Evolutionary conservation across 1,284 basidiomycete genomes (phyloP).

Genomic region (Ceratobasidium sp.): DNA sequence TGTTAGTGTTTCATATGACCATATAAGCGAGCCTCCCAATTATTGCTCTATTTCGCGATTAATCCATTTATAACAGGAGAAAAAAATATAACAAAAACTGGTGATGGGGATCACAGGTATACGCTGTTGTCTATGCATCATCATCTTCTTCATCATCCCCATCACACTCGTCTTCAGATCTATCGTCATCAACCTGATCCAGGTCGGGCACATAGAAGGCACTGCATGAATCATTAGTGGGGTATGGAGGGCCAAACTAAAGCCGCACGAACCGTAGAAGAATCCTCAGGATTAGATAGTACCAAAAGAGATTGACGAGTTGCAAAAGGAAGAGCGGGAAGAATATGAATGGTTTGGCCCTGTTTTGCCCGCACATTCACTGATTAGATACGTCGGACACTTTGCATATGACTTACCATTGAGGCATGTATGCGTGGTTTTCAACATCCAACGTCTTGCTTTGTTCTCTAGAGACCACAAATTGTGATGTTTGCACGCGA

Average conservation of each 20-base stretch:
- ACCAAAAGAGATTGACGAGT: slow-evolving; percentile 90
- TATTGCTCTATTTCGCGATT: too few relatives aligned
- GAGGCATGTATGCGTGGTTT: slow-evolving; percentile 72
- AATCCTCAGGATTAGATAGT: slow-evolving; percentile 80
- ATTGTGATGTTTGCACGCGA: background rate
- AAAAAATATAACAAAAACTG: too few relatives aligned
- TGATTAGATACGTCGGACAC: too few relatives aligned
- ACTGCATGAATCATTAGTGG: background rate
- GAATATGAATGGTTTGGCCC: slow-evolving; percentile 70
- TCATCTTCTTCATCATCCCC: slow-evolving; percentile 45
- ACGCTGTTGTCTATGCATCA: background rate
- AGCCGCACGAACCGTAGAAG: slow-evolving; percentile 56
- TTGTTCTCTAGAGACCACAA: slow-evolving; percentile 57
- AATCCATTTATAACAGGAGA: too few relatives aligned
- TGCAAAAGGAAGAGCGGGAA: slow-evolving; percentile 77
- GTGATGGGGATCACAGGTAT: too few relatives aligned
- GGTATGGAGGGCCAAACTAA: background rate
- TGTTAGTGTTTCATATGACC: too few relatives aligned
- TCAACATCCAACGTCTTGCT: slow-evolving; percentile 61
- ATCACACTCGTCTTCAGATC: slow-evolving; percentile 56
- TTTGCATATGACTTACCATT: too few relatives aligned
- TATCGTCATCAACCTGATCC: slow-evolving; percentile 51
- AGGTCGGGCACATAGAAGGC: slow-evolving; percentile 34
- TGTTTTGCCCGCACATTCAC: too few relatives aligned
- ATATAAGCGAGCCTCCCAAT: too few relatives aligned